A percentile compares a stretch with the other conserved stretches of the same genome.
phyloP scores from a whole-genome alignment of 352 stramenopile genomes.

The Pythium sukuiense region DNA sequence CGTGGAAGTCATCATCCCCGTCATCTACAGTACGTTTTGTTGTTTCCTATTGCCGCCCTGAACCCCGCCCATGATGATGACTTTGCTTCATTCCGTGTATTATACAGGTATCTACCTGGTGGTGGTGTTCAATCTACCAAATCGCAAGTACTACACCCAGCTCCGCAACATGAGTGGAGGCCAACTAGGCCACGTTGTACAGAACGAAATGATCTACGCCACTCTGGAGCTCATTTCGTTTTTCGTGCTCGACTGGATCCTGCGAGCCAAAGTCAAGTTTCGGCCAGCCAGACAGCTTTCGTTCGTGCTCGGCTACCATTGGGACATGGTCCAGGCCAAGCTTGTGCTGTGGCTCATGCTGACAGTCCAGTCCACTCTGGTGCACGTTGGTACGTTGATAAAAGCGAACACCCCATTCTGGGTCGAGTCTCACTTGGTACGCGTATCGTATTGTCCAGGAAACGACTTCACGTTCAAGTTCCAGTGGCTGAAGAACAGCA shows the following conservation, averaged over 20 bases:
- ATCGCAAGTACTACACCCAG: conserved; percentile 11
- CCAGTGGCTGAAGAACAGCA: too few relatives aligned
- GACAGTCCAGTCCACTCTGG: conserved; percentile 28
- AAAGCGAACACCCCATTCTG: neutral
- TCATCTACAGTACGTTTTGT: conserved; percentile 36
- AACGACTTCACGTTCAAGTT: neutral
- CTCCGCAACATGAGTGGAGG: conserved; percentile 25
- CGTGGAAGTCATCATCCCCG: conserved; percentile 36
- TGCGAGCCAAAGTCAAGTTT: conserved; percentile 26
- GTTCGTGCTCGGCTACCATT: conserved; percentile 43
- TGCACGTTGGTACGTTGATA: conserved; percentile 31
- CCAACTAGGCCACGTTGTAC: conserved; percentile 20
- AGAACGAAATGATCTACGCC: conserved; percentile 35
- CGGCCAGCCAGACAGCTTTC: conserved; percentile 30
- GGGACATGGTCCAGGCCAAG: conserved; percentile 34
- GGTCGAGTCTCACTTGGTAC: too few relatives aligned
- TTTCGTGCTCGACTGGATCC: conserved; percentile 23
- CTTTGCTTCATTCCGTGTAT: too few relatives aligned
- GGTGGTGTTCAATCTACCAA: conserved; percentile 1
- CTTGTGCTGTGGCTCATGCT: conserved; percentile 45
- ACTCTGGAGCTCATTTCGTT: conserved; percentile 41
- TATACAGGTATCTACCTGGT: neutral
- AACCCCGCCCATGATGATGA: too few relatives aligned
- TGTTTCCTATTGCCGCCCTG: too few relatives aligned
- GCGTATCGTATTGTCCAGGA: neutral